phyloP scores from a whole-genome alignment of 202 grass and related monocot genomes.

The Zoysia matrella region DNA sequence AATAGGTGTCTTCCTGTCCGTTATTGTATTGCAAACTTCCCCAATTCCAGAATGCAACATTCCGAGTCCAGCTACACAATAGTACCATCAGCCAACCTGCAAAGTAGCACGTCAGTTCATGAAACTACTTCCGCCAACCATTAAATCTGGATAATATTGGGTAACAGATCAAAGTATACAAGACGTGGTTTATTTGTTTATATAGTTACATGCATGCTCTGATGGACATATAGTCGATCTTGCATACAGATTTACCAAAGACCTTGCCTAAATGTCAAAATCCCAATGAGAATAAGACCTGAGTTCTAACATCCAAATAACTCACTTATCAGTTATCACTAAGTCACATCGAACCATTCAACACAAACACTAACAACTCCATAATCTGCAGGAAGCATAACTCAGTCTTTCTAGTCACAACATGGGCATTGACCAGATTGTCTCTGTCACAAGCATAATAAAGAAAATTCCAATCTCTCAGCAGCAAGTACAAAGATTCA shows the following conservation, averaged over 20 bases:
- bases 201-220: too few species aligned
- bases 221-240: too few species aligned
- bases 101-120: background rate
- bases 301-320: background rate
- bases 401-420: background rate
- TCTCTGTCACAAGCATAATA: background rate
- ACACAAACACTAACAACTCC: background rate
- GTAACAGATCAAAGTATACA: too few species aligned
- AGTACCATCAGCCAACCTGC: slow-evolving; percentile 31
- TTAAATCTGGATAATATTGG: background rate
- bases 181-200: too few species aligned
- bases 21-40: slow-evolving; percentile 23
- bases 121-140: background rate
- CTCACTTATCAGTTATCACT: background rate
- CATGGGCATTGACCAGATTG: background rate
- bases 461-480: background rate
- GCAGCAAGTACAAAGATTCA: too few species aligned
- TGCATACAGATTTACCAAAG: too few species aligned
- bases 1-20: slow-evolving; percentile 17
- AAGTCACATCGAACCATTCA: background rate
- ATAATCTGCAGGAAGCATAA: background rate
- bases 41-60: background rate
- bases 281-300: background rate
- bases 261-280: background rate
- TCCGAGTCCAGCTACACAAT: background rate